Evolutionary conservation across 257 asterid genomes (phyloP).

Genomic region (Solanum chmielewskii): DNA sequence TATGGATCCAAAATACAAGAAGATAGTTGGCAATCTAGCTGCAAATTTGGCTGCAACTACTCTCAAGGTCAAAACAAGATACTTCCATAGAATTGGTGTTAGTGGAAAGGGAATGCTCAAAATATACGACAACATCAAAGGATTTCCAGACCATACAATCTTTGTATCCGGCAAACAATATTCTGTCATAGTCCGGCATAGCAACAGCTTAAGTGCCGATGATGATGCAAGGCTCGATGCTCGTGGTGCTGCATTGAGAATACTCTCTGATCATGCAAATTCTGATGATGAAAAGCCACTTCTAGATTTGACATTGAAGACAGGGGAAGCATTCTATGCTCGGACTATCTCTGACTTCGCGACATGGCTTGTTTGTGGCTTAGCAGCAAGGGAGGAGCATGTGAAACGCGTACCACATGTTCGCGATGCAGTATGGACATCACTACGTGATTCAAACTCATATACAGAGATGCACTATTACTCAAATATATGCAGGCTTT

Average conservation of each 20-base stretch:
- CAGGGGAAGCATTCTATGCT: constrained; percentile 77
- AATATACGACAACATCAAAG: constrained; percentile 40
- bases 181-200: constrained; percentile 58
- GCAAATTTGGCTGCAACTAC: constrained; percentile 78
- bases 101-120: constrained; percentile 51
- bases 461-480: constrained; percentile 57
- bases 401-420: constrained; percentile 63
- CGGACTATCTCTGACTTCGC: constrained; percentile 70
- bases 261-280: constrained; percentile 18
- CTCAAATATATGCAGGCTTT: constrained; percentile 74
- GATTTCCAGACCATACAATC: constrained; percentile 54
- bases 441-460: constrained; percentile 52
- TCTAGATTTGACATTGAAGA: constrained; percentile 63
- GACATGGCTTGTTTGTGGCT: constrained; percentile 76
- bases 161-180: constrained; percentile 41
- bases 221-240: constrained; percentile 81
- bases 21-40: constrained; percentile 65
- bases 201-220: constrained; percentile 79
- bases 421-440: constrained; percentile 77
- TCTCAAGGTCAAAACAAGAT: constrained; percentile 58
- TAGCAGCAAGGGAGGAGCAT: constrained; percentile 67
- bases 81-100: constrained; percentile 68
- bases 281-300: constrained; percentile 20
- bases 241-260: constrained; percentile 67
- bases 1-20: constrained; percentile 66